Conservation (phyloP, 176 grass and related monocot genomes). For the Juncus inflexus region DNA sequence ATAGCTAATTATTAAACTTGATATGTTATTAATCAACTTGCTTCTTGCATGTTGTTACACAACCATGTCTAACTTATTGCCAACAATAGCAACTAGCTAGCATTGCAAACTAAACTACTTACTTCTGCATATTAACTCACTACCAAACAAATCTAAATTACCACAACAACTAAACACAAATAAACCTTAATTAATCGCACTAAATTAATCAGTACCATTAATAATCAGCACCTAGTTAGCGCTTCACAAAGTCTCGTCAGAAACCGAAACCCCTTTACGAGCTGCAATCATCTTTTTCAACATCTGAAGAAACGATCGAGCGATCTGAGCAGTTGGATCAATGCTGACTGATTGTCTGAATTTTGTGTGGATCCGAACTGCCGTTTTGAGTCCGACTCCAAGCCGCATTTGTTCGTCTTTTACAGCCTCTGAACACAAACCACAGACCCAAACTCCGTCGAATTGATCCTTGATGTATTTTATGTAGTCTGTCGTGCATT, state of each 20-base stretch:
- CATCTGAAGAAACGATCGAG: conserved; percentile 43
- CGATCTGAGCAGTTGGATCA: conserved; percentile 29
- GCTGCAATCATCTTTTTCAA: conserved; percentile 37
- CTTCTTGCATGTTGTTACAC: too few species aligned
- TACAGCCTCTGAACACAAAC: conserved; percentile 58
- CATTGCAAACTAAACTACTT: neutral
- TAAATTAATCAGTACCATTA: neutral
- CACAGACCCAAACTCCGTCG: conserved; percentile 58
- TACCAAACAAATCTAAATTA: too few species aligned
- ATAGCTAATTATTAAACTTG: too few species aligned
- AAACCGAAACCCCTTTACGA: neutral
- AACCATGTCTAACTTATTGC: too few species aligned
- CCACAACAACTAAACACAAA: neutral
- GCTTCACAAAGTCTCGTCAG: neutral
- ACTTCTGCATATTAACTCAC: neutral
- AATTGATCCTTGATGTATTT: conserved; percentile 41
- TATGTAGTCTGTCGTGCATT: conserved; percentile 57
- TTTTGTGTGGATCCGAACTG: conserved; percentile 35
- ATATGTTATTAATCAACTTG: too few species aligned
- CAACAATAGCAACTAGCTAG: neutral
- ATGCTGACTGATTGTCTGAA: conserved; percentile 33
- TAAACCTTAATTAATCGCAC: neutral
- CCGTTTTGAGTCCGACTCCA: conserved; percentile 34
- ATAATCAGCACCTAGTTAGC: neutral
- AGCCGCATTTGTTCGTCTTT: conserved; percentile 47